Evolutionary conservation across 1,284 basidiomycete species (phyloP).

Genomic region (Takashimella koratensis): DNA sequence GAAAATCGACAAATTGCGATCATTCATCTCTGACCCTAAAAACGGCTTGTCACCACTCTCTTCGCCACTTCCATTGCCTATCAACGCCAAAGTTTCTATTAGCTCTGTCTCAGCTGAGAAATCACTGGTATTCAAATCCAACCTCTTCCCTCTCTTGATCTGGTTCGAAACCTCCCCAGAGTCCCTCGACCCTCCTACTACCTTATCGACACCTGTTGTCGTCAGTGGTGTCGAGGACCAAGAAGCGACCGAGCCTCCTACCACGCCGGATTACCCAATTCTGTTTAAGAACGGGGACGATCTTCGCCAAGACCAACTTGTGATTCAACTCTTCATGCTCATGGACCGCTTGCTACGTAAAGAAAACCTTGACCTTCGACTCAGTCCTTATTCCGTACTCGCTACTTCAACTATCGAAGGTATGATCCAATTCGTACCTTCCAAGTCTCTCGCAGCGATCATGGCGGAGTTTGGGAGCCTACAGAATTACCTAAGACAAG

Average conservation of each 20-base stretch:
- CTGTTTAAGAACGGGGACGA: conserved; percentile 99
- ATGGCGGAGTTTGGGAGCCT: conserved; percentile 89
- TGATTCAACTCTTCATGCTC: conserved; percentile 27
- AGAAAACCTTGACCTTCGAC: conserved; percentile 90
- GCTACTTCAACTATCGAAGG: conserved; percentile 90
- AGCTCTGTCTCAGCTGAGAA: conserved; percentile 84
- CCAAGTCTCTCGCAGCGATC: conserved; percentile 90
- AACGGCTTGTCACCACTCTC: conserved; percentile 68
- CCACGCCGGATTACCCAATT: conserved; percentile 68
- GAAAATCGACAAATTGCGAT: conserved; percentile 91
- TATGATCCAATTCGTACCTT: conserved; percentile 94
- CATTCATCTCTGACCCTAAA: conserved; percentile 78
- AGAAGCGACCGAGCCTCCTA: conserved; percentile 17
- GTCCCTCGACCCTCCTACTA: conserved; percentile 36
- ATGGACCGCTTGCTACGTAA: conserved; percentile 84
- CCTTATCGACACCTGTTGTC: background rate
- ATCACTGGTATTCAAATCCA: conserved; percentile 96
- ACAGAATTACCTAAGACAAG: conserved; percentile 78
- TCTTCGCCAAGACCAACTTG: conserved; percentile 65
- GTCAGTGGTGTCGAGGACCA: conserved; percentile 20
- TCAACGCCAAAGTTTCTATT: conserved; percentile 78
- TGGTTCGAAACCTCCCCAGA: conserved; percentile 74
- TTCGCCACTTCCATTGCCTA: conserved; percentile 74
- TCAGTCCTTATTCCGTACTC: conserved; percentile 89
- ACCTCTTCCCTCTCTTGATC: conserved; percentile 84